Conservation (phyloP, 1,284 basidiomycete genomes). For the Pseudozyma hubeiensis region DNA sequence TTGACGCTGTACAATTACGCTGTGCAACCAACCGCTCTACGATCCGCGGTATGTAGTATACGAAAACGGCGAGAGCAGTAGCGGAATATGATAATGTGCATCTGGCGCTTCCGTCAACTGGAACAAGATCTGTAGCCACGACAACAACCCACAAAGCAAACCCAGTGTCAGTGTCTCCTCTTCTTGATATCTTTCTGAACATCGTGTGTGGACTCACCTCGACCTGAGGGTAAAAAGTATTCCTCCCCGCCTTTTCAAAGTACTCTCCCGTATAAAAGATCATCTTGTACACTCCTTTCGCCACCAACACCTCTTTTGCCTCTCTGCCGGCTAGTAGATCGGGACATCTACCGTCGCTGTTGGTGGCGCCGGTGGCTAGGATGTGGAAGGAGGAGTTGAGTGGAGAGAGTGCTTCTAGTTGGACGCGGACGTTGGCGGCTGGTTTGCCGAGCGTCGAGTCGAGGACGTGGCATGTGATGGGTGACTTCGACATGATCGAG, state of each 20-base stretch:
- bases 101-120: constrained; percentile 50
- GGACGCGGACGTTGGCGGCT: constrained; percentile 70
- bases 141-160: neutral
- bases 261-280: constrained; percentile 85
- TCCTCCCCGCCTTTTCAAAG: constrained; percentile 76
- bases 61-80: constrained; percentile 89
- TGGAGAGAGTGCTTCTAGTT: constrained; percentile 34
- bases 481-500: constrained; percentile 66
- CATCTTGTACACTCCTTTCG: constrained; percentile 80
- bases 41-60: constrained; percentile 89
- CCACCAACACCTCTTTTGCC: constrained; percentile 69
- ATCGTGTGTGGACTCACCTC: constrained; percentile 73
- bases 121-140: constrained; percentile 52
- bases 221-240: constrained; percentile 87
- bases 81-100: constrained; percentile 85
- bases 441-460: constrained; percentile 86
- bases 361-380: constrained; percentile 74
- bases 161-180: too few relatives aligned
- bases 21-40: constrained; percentile 10
- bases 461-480: constrained; percentile 91
- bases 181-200: too few relatives aligned
- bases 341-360: constrained; percentile 83
- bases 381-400: constrained; percentile 33
- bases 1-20: neutral
- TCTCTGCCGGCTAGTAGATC: constrained; percentile 74